Conservation (phyloP, 495 filamentous ascomycete species). For the Podospora appendiculata region DNA sequence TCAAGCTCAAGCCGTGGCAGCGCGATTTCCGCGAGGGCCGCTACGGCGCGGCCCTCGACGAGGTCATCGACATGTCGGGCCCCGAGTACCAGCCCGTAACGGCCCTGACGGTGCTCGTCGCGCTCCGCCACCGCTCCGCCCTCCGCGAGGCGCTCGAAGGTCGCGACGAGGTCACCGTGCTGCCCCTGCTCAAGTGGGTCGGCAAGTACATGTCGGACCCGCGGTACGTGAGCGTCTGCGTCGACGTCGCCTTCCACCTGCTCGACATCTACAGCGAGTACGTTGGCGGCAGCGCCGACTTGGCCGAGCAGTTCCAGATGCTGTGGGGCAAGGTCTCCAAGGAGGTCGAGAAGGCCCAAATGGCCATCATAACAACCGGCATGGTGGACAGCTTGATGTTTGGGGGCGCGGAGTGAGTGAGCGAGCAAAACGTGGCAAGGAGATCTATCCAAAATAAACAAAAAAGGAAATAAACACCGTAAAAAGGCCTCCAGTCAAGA, state of each 20-base stretch:
- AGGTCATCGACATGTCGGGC: slow-evolving; percentile 49
- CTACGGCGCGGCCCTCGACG: slow-evolving; percentile 71
- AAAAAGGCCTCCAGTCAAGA: too few relatives aligned
- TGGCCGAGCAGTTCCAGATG: slow-evolving; percentile 56
- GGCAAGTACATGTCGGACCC: slow-evolving; percentile 70
- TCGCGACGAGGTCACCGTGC: slow-evolving; percentile 74
- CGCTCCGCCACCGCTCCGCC: slow-evolving; percentile 81
- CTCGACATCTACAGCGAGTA: slow-evolving; percentile 83
- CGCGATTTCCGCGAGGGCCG: slow-evolving; percentile 66
- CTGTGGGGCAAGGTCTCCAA: slow-evolving; percentile 61
- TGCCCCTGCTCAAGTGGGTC: slow-evolving; percentile 79
- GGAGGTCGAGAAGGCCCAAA: slow-evolving; percentile 75
- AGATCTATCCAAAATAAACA: too few relatives aligned
- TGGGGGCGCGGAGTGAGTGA: slow-evolving; percentile 12
- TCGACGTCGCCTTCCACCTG: slow-evolving; percentile 70
- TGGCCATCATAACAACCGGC: slow-evolving; percentile 67
- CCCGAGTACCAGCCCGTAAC: slow-evolving; percentile 48
- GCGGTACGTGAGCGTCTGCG: slow-evolving; percentile 64
- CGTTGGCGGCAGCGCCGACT: slow-evolving; percentile 62
- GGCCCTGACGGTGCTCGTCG: slow-evolving; percentile 69
- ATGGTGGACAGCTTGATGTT: slow-evolving; percentile 74
- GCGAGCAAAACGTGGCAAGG: background rate
- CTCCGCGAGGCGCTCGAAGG: slow-evolving; percentile 71
- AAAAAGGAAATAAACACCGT: too few relatives aligned
- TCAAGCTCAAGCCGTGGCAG: slow-evolving; percentile 71